A percentile compares a stretch with the other conserved stretches of the same genome.
phyloP scores from a whole-genome alignment of 2,329 filamentous ascomycete species.

The Colletotrichum salicis region DNA sequence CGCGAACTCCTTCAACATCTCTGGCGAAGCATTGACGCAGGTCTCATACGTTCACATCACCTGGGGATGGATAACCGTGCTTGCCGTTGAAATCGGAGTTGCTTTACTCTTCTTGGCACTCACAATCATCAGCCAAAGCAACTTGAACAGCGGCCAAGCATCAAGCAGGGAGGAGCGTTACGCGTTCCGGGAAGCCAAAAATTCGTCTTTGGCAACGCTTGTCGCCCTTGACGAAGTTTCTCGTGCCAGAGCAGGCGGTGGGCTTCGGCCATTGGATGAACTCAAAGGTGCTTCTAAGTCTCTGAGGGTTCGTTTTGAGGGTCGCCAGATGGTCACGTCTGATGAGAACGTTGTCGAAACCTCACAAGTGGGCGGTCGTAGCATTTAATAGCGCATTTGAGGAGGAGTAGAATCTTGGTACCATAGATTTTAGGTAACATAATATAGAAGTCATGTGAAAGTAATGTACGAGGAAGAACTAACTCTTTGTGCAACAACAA shows the following conservation, averaged over 20 bases:
- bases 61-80: conserved; percentile 6
- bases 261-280: conserved; percentile 3
- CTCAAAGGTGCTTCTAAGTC: neutral
- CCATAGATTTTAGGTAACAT: no score
- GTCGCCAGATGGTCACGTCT: neutral
- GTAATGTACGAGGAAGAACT: no score
- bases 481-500: no score
- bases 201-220: conserved; percentile 1
- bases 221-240: neutral
- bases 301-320: neutral
- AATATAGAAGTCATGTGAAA: no score
- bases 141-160: neutral
- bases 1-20: neutral
- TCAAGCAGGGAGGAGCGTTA: neutral
- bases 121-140: neutral
- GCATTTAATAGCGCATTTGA: no score
- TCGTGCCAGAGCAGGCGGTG: conserved; percentile 3
- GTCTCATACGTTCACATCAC: conserved; percentile 15
- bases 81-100: neutral
- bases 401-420: no score
- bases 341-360: neutral
- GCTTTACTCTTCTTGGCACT: neutral
- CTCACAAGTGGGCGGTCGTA: neutral
- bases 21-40: conserved; percentile 3
- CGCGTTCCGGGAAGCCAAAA: neutral